phyloP scores from a whole-genome alignment of 306 rosid species.

The Casuarina cunninghamiana region DNA sequence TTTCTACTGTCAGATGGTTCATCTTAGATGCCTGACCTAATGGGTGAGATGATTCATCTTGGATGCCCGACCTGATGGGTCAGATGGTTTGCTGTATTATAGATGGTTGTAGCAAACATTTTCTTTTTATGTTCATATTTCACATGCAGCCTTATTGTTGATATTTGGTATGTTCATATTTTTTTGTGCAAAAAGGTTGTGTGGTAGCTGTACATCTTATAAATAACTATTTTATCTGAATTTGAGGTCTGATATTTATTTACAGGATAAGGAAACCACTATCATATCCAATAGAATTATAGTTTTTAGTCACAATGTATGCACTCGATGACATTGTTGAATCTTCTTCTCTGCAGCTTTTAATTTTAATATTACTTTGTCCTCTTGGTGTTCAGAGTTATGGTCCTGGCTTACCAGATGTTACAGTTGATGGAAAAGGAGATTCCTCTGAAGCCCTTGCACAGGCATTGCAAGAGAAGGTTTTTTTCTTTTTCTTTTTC shows the following conservation, averaged over 20 bases:
- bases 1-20: neutral
- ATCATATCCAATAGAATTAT: neutral
- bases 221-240: neutral
- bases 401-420: slow-evolving; percentile 32
- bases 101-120: neutral
- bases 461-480: slow-evolving; percentile 92
- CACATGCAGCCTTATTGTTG: neutral
- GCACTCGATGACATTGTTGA: neutral
- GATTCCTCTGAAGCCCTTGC: slow-evolving; percentile 68
- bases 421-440: slow-evolving; percentile 38
- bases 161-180: neutral
- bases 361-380: slow-evolving; percentile 21
- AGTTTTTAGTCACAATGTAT: neutral
- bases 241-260: neutral
- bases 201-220: neutral
- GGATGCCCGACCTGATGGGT: neutral
- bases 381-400: slow-evolving; percentile 38
- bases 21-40: neutral
- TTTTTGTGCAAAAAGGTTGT: neutral
- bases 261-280: neutral
- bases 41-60: neutral
- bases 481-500: slow-evolving; percentile 4
- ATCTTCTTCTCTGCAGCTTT: slow-evolving; percentile 11
- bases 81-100: neutral
- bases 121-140: neutral